These are phyloP conservation scores for Leccinum variicolor DNA, from an alignment of 768 basidiomycete genomes.

Conservation along the genomic window DNA sequence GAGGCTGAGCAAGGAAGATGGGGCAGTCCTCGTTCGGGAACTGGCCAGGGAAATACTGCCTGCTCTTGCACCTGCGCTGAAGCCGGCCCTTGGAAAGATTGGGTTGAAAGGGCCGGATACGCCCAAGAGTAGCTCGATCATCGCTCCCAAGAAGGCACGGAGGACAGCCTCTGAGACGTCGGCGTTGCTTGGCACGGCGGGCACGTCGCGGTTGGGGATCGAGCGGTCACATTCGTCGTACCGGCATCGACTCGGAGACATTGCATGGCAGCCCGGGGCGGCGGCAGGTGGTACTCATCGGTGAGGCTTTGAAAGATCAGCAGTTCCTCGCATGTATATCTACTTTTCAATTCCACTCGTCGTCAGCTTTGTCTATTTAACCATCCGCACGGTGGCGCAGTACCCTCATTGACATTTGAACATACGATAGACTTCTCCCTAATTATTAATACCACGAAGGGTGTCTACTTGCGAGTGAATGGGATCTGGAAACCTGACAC, in stretches of 20 bases:
- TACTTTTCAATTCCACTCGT: constrained; percentile 15
- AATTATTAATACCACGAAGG: constrained; percentile 21
- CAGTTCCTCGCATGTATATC: constrained; percentile 7
- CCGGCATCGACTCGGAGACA: constrained; percentile 59
- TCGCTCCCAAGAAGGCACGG: constrained; percentile 65
- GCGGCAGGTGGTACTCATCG: constrained; percentile 14
- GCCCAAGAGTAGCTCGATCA: constrained; percentile 34
- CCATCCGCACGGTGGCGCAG: constrained; percentile 12
- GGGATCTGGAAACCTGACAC: constrained; percentile 92
- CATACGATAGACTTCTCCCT: constrained; percentile 20
- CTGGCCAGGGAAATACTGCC: constrained; percentile 85
- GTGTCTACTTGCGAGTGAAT: constrained; percentile 50
- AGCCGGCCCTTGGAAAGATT: constrained; percentile 41
- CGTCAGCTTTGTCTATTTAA: constrained; percentile 16
- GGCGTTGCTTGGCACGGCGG: constrained; percentile 28
- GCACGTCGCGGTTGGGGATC: constrained; percentile 29
- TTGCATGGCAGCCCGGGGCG: constrained; percentile 48
- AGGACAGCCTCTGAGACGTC: constrained; percentile 70
- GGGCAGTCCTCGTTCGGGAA: constrained; percentile 87
- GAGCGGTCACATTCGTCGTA: constrained; percentile 38
- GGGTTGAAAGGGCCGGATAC: constrained; percentile 33
- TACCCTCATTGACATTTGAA: constrained; percentile 30
- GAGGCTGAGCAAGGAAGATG: constrained; percentile 78
- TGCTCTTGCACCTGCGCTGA: constrained; percentile 66
- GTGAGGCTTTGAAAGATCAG: constrained; percentile 7